Evolutionary conservation across 2,329 filamentous ascomycete genomes (phyloP), one percentile per base, ranked within the genome.

Genomic region (Pseudocercospora vitis): DNA sequence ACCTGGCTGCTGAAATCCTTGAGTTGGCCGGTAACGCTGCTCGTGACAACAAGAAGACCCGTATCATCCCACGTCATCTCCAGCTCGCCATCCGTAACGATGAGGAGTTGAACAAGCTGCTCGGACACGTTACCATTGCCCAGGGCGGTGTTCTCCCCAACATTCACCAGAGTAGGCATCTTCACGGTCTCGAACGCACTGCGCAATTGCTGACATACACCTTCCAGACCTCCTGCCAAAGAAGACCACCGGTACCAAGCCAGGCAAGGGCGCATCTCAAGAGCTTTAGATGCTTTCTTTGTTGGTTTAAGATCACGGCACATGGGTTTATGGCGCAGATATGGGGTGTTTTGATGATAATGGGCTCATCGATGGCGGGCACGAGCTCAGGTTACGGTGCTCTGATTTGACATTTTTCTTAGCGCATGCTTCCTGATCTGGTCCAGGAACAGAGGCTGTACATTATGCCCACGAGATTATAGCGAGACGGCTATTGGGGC

Each of bases 21-120:
- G 94, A 99, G 76, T 82, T 99, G 63, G 94, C 94, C 73, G 94
- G 94, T 75, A 99, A 99, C 74, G 94, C 94, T 50, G 94, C 94
- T 75, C 97, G 97, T 82, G 94, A 99, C 75, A 88, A 97, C 71
- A 99, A 97, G 78, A 94, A 97, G 78, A 99, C 97, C 86, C 94
- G 94, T 76, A 99, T 99, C 76, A 97, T 92, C 9, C 94, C 94
- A 52, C 91, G 94, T 74, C 94, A 99, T 75, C 79, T 99, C 62
- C 94, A 99, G 76, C 88, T 99, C 60, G 94, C 94, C 68, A 99
- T 99, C 71, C 91, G 94, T 69, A 94, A 94, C 70, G 65, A 97
- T 77, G 92, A 97, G 84, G 94, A 99, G 80, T 77, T 97, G 88
- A 96, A 97, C 88, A 97, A 96, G 85, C 87, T 95, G 60, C 83